Evolutionary conservation across 2,329 filamentous ascomycete genomes (phyloP), one percentile per base, ranked within the genome.

Genomic region (Microdochium trichocladiopsis): DNA sequence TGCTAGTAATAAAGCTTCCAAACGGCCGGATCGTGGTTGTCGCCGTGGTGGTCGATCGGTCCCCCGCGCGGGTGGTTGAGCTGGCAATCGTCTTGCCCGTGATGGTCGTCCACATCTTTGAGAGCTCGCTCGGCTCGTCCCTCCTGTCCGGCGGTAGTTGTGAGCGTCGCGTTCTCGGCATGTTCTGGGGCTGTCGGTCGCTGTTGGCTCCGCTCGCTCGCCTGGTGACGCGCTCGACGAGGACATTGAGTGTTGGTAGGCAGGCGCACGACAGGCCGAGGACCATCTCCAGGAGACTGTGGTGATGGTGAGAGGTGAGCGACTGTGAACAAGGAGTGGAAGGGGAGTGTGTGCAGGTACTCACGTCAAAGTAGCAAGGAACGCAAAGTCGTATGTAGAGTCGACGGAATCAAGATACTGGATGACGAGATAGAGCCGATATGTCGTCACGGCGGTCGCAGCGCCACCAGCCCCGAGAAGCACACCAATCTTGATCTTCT

Each of bases 401-500:
- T 66, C 62, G 5, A 28, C 56, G 14, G 61, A 58, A 6, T 52
- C 16, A 23, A 61, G 53, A 16, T 60, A 65, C 6, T 57, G 25
- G 12, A 61, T 51, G 9, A 58, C 56, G 23, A 58, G 51, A 23
- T 60, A 55, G 23, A 66, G 48, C 3, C 66, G 58, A 43, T 61
- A 68, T 2, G 59, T 53, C 16, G 66, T 67, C 6, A 65, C 60
- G 3, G 53, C 63, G 2, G 56, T 61, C 2, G 63, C 66, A 1
- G 61, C 56, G 1, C 65, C 65, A 1, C 67, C 66, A 1, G 62
- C 59, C 2, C 63, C 60, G 4, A 69, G 59, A 52, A 69, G 57
- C 22, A 55, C 51, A 4, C 58, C 54, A 24, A 70, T 64, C 51
- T 65, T 67, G 2, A 69, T n/a, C 54, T 68, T 70, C 52, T 65